Conservation (phyloP, 495 filamentous ascomycete genomes). For the Lasiosphaeria hispida region DNA sequence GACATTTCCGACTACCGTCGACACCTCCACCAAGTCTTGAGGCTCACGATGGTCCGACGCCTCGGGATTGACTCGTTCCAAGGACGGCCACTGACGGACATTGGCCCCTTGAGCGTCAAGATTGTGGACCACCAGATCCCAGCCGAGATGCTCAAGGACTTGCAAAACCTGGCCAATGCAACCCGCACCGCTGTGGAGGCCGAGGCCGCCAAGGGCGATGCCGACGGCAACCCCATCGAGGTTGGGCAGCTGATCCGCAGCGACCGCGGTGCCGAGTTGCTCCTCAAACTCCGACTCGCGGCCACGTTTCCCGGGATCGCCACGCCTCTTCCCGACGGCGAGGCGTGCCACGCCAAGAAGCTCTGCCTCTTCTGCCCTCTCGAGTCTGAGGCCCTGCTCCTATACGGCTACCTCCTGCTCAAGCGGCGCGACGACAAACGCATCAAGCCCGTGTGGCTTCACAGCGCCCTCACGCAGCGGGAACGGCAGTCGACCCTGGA, state of each 20-base stretch:
- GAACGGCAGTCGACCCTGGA: constrained; percentile 17
- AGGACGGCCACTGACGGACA: constrained; percentile 16
- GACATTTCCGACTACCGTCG: constrained; percentile 19
- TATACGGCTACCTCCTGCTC: constrained; percentile 20
- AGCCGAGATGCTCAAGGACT: background rate
- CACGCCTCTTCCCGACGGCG: constrained; percentile 2
- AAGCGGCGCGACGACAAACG: background rate
- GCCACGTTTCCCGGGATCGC: constrained; percentile 26
- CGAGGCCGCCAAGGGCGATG: background rate
- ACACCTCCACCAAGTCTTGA: constrained; percentile 18
- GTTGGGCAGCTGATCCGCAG: constrained; percentile 11
- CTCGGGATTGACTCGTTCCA: constrained; percentile 26
- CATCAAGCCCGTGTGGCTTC: constrained; percentile 16
- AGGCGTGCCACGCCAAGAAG: constrained; percentile 19
- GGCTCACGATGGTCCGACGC: constrained; percentile 23
- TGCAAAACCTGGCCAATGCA: constrained; percentile 13
- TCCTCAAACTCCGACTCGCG: constrained; percentile 23
- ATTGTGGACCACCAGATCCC: constrained; percentile 25
- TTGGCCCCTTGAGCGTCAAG: constrained; percentile 25
- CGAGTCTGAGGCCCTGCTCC: constrained; percentile 23
- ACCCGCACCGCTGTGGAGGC: background rate
- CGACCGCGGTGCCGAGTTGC: constrained; percentile 6
- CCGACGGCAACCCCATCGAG: no score
- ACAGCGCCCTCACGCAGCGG: background rate
- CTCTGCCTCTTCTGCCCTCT: constrained; percentile 24